Base-by-base conservation (phyloP, 1,139 yeast genomes). In the Zygoascus meyerae region DNA sequence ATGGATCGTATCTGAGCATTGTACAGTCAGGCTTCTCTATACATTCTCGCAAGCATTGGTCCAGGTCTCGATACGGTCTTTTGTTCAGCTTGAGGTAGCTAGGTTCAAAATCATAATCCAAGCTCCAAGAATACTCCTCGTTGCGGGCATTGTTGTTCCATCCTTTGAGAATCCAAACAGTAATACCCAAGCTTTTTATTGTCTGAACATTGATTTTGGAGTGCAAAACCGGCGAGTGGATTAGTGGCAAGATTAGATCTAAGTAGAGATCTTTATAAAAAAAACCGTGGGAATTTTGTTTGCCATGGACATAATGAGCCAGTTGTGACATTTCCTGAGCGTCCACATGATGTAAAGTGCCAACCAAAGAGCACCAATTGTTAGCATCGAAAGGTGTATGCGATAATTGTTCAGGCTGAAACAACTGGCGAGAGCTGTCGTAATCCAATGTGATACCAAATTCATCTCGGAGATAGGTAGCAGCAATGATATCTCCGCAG, bases 401-500 rank as follows among this genome's bases (percentile, higher is more conserved):
- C 44, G 49, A 52, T 8, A 55, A 43, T 2, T 59, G 49, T 40
- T 63, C 60, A 6, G 70, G 70, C 41, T 64, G 69, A 15, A 42
- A 14, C 50, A 66, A 64, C 21, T 48, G 40, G n/a, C 48, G 52
- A 10, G 56, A 49, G 46, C 54, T 44, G 2, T 48, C 52, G 14
- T 45, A 31, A 45, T 53, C 56, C 42, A 57, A 48, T 34, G 53
- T 58, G 9, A 48, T 45, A 21, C 51, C 51, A 9, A 51, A 44
- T 28, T 51, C 53, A 17, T 59, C 58, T 28, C 47, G 42, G 8
- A 48, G 38, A 26, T 42, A 37, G 17, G 32, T 40, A 10, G 68
- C 68, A 1, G 67, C 60, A 59, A 67, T 58, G 44, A 55, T 57
- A 52, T 68, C 72, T 2, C 71, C 72, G 44, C 68, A 62, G 50